Evolutionary conservation across 192 early-diverging fungal genomes (phyloP).

Genomic region (Podila minutissima): DNA sequence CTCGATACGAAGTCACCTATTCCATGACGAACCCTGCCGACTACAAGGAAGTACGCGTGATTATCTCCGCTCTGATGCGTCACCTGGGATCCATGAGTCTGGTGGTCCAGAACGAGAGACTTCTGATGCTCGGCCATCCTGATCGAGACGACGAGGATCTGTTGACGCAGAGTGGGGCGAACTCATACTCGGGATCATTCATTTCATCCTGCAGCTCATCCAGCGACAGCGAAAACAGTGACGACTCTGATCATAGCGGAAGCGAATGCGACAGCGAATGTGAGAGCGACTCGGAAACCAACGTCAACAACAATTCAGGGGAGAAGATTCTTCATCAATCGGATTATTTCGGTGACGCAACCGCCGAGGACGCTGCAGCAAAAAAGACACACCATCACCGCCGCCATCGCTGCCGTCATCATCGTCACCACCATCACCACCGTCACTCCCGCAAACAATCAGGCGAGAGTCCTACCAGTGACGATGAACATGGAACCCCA

Average conservation of each 20-base stretch:
- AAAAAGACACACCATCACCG: neutral
- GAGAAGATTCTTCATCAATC: neutral
- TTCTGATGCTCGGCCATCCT: constrained; percentile 41
- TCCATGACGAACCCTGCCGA: constrained; percentile 40
- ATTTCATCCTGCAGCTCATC: neutral
- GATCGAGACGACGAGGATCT: constrained; percentile 33
- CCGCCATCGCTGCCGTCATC: neutral
- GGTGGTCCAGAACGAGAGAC: constrained; percentile 43
- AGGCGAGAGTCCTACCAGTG: constrained; percentile 19
- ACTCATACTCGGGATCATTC: neutral
- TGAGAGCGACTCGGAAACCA: neutral
- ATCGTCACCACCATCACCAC: neutral
- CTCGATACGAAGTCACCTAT: constrained; percentile 48
- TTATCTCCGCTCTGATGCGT: constrained; percentile 38
- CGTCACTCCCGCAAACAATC: constrained; percentile 8
- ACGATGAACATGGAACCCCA: constrained; percentile 6
- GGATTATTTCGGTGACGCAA: constrained; percentile 31
- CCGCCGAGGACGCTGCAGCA: constrained; percentile 7
- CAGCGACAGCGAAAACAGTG: constrained; percentile 7
- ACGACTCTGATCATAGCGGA: neutral
- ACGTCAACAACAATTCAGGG: neutral
- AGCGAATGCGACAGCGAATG: neutral
- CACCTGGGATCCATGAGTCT: constrained; percentile 50
- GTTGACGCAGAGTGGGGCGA: constrained; percentile 28
- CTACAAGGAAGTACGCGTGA: constrained; percentile 41